Evolutionary conservation across 169 alveolate genomes (phyloP), one percentile per base, ranked within the genome.

Genomic region (Babesia divergens): DNA sequence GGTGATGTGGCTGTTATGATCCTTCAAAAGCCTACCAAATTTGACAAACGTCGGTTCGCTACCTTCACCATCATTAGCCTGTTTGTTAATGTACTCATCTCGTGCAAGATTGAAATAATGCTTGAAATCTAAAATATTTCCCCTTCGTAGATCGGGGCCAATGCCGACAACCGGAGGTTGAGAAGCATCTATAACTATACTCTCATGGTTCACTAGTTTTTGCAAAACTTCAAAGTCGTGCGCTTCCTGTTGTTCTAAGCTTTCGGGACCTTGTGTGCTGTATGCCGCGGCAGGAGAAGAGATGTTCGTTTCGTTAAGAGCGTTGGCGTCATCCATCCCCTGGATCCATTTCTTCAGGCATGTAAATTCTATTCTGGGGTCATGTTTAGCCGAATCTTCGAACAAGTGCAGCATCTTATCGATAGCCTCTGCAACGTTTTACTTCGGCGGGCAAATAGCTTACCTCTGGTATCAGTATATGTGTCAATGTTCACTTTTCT

Each of bases 321-420:
- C 46, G 43, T n/a, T 16, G 7, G 24, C 20, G 11, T 62, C 29
- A 18, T 44, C 6, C 40, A 13, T 43, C 16, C 20, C 11, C 9
- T 46, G 59, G 35, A 62, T 62, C 72, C 72, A 62, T 11, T 22
- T 49, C 11, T 56, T 29, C 0, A 62, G 72, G n/a, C 49, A 4
- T 9, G 40, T 38, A 47, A 62, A 47, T 18, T 62, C 14, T 18
- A 62, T 42, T 6, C 11, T 38, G 43, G 60, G 59, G 22, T 43
- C 72, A 22, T 62, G 49, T 24, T 62, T 47, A 22, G 44, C 35
- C 16, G 72, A 58, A 2, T 62, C 72, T 31, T 62, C 59, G 51
- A 62, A 62, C n/a, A 62, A 29, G 18, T 62, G 72, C 59, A 62
- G 59, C 72, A 31, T 62, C 26, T 46, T 46, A n/a, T 62, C 32